Percentiles rank a stretch among this genome's conserved stretches.
These are phyloP conservation scores for Diphasiastrum complanatum DNA, from an alignment of 83 land plant genomes.

Conservation along the genomic window DNA sequence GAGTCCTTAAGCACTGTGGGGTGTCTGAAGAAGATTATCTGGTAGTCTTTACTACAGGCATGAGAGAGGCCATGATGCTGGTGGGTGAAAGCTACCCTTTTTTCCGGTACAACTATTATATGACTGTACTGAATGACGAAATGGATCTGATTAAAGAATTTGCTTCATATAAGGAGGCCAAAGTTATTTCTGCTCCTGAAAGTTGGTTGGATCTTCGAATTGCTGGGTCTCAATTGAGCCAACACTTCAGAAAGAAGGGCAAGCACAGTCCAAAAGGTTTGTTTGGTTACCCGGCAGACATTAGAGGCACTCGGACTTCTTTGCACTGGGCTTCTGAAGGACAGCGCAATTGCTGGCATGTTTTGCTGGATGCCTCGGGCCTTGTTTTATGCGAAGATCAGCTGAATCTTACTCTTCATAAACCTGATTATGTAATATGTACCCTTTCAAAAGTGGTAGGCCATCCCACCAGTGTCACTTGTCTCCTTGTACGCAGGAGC, in stretches of 20 bases:
- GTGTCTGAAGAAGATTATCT: slow-evolving; percentile 41
- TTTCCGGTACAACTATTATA: slow-evolving; percentile 41
- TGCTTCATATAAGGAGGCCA: slow-evolving; percentile 44
- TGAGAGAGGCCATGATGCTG: slow-evolving; percentile 45
- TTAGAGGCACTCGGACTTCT: too few relatives aligned
- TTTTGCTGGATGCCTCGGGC: too few relatives aligned
- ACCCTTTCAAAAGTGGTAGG: too few relatives aligned
- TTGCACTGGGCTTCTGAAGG: too few relatives aligned
- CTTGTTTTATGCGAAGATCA: too few relatives aligned
- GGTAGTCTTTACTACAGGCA: slow-evolving; percentile 33
- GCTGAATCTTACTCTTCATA: too few relatives aligned
- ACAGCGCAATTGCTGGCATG: too few relatives aligned
- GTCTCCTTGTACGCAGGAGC: too few relatives aligned
- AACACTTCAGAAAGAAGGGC: slow-evolving; percentile 50
- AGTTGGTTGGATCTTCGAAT: slow-evolving; percentile 59
- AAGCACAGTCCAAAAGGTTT: too few relatives aligned
- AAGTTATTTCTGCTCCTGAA: slow-evolving; percentile 45
- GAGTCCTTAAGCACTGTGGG: slow-evolving; percentile 42
- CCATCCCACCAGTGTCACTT: too few relatives aligned
- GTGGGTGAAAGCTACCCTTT: slow-evolving; percentile 62
- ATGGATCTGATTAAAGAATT: slow-evolving; percentile 37
- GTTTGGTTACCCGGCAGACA: too few relatives aligned
- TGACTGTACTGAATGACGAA: slow-evolving; percentile 39
- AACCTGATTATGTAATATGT: too few relatives aligned
- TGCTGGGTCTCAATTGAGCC: slow-evolving; percentile 54